Conservation (phyloP, 148 eudicot genomes). For the Rhododendron williamsianum region DNA sequence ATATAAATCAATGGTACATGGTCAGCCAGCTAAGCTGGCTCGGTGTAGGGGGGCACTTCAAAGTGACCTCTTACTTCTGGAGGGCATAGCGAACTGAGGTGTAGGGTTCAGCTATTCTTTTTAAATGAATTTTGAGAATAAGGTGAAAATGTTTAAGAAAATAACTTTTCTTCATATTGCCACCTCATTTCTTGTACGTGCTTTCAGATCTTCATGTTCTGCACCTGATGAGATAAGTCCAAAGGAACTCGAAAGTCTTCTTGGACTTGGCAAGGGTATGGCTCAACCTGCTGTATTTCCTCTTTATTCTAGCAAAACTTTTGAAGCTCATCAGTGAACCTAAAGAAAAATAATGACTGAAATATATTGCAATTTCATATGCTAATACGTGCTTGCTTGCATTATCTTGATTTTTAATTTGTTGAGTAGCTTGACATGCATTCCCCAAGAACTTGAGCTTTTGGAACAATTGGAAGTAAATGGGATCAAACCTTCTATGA, state of each 20-base stretch:
- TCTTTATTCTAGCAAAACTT: not conserved
- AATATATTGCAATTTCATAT: not conserved
- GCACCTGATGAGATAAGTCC: conserved; percentile 56
- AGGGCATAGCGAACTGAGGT: not conserved
- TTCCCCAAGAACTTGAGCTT: not conserved
- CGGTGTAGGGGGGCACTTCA: not conserved
- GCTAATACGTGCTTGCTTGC: not conserved
- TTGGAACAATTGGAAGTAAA: not conserved
- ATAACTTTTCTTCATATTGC: not conserved
- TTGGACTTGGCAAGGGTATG: conserved; percentile 52
- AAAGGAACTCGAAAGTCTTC: conserved; percentile 46
- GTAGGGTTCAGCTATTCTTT: not conserved
- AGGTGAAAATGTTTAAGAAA: not conserved
- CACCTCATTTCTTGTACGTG: conserved; percentile 3
- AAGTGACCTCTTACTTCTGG: not conserved
- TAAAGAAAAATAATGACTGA: not conserved
- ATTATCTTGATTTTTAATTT: not conserved
- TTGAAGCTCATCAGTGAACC: not conserved
- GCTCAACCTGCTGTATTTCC: conserved; percentile 7
- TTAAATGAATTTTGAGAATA: not conserved
- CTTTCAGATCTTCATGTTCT: conserved; percentile 66
- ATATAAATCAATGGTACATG: not conserved
- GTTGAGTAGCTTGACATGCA: not conserved
- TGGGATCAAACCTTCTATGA: not conserved
- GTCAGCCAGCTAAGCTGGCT: not conserved